A percentile compares a stretch with the other conserved stretches of the same genome.
phyloP scores from a whole-genome alignment of 805 yeast genomes.

The Candida wancherniae region DNA sequence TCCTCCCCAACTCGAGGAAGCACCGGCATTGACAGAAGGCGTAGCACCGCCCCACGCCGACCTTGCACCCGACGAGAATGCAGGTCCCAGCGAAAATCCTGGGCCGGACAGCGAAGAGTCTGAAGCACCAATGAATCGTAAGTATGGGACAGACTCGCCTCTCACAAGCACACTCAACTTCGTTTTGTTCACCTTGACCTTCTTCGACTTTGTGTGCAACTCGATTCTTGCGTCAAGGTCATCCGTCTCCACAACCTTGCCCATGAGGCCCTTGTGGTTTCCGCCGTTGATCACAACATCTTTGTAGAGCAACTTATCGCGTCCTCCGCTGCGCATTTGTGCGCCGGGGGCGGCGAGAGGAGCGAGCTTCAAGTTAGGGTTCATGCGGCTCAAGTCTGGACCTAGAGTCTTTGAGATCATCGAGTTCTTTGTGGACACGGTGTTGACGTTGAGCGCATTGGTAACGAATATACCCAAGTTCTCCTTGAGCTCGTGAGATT shows the following conservation, averaged over 20 bases:
- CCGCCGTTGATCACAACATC: conserved; percentile 83
- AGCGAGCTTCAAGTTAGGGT: conserved; percentile 62
- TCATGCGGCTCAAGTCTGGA: conserved; percentile 78
- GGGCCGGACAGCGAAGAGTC: conserved; percentile 15
- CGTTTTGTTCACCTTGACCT: conserved; percentile 75
- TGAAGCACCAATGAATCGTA: conserved; percentile 63
- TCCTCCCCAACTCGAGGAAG: conserved; percentile 37
- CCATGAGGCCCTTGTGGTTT: conserved; percentile 93
- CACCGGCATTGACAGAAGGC: conserved; percentile 28
- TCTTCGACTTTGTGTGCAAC: conserved; percentile 86
- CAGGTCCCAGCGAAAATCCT: conserved; percentile 25
- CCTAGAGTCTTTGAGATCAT: conserved; percentile 49
- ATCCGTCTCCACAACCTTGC: conserved; percentile 89
- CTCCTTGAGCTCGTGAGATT: conserved; percentile 73
- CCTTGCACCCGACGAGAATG: conserved; percentile 40
- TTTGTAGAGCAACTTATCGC: conserved; percentile 77
- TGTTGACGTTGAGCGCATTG: conserved; percentile 68
- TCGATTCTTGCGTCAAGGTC: conserved; percentile 91
- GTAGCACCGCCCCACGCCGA: conserved; percentile 50
- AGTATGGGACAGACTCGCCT: conserved; percentile 71
- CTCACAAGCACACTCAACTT: conserved; percentile 69
- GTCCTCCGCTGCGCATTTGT: conserved; percentile 55
- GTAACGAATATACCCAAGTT: conserved; percentile 90
- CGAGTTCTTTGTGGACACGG: conserved; percentile 80
- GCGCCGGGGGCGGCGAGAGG: conserved; percentile 43